Conservation (phyloP, 148 eudicot species). For the Suaeda aralocaspica region DNA sequence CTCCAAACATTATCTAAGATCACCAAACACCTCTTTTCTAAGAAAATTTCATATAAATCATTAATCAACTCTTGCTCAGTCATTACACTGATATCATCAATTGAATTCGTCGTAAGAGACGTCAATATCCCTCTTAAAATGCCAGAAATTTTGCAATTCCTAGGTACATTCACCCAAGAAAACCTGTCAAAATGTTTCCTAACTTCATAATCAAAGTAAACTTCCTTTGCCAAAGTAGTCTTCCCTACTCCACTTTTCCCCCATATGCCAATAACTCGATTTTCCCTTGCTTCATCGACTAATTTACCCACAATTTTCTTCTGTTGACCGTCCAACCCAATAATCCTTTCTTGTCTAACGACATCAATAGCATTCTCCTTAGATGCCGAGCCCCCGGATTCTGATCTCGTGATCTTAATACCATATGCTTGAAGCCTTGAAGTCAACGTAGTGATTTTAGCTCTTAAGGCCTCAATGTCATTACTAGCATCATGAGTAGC, state of each 20-base stretch:
- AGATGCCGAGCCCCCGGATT: background rate
- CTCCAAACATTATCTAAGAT: conserved; percentile 41
- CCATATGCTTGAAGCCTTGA: conserved; percentile 33
- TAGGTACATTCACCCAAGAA: conserved; percentile 23
- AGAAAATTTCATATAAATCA: conserved; percentile 32
- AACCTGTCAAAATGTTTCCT: conserved; percentile 21
- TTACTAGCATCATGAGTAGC: conserved; percentile 23
- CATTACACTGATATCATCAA: conserved; percentile 21
- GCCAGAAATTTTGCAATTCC: conserved; percentile 3
- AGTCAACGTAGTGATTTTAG: conserved; percentile 23
- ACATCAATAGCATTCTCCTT: background rate
- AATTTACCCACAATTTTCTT: conserved; percentile 22
- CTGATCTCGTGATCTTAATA: conserved; percentile 25
- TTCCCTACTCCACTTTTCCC: conserved; percentile 35
- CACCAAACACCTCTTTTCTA: conserved; percentile 40
- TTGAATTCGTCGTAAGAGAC: conserved; percentile 20
- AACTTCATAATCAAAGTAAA: conserved; percentile 21
- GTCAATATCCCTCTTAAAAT: conserved; percentile 18
- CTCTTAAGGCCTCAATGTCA: conserved; percentile 25
- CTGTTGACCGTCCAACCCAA: conserved; percentile 31
- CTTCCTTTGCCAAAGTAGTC: conserved; percentile 29
- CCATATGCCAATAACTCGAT: conserved; percentile 27
- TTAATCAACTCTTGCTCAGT: conserved; percentile 24
- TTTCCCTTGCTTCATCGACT: conserved; percentile 4
- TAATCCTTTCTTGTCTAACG: conserved; percentile 10